Evolutionary conservation across 257 asterid genomes (phyloP).

Genomic region (Verbena officinalis): DNA sequence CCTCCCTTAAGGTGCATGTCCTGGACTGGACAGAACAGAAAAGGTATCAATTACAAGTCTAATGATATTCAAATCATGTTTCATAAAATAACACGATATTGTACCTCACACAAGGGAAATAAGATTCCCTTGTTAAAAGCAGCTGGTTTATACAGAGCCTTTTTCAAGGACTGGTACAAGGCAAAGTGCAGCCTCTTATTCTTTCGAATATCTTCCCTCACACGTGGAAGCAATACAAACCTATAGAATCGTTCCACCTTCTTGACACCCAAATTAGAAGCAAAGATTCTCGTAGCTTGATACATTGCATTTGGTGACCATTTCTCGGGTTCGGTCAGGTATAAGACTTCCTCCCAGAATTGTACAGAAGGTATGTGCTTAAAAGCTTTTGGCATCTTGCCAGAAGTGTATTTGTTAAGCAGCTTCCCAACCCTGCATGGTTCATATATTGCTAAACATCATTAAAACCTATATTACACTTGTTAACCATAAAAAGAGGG

Average conservation of each 20-base stretch:
- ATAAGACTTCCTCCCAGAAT: slow-evolving; percentile 84
- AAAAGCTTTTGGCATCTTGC: slow-evolving; percentile 91
- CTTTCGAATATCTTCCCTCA: slow-evolving; percentile 84
- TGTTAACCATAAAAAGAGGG: background rate
- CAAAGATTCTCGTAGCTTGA: slow-evolving; percentile 93
- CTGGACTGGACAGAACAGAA: slow-evolving; percentile 56
- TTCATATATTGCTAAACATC: background rate
- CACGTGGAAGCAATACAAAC: slow-evolving; percentile 89
- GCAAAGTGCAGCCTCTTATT: slow-evolving; percentile 88
- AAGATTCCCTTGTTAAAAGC: slow-evolving; percentile 92
- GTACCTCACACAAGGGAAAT: slow-evolving; percentile 86
- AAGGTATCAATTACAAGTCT: background rate
- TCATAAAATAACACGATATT: background rate
- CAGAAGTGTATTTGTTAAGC: slow-evolving; percentile 78
- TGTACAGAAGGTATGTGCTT: slow-evolving; percentile 78
- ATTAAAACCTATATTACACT: background rate
- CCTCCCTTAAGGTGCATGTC: slow-evolving; percentile 84
- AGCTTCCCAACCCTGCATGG: slow-evolving; percentile 76
- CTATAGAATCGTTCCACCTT: slow-evolving; percentile 86
- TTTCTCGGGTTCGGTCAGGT: slow-evolving; percentile 85
- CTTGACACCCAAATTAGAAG: slow-evolving; percentile 86
- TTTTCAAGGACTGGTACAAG: slow-evolving; percentile 79
- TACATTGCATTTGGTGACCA: slow-evolving; percentile 94
- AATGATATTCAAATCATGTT: background rate
- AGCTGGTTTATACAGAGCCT: slow-evolving; percentile 85